Evolutionary conservation across 768 basidiomycete species (phyloP), one percentile per base, ranked within the genome.

Genomic region (Boletus sensibilis): DNA sequence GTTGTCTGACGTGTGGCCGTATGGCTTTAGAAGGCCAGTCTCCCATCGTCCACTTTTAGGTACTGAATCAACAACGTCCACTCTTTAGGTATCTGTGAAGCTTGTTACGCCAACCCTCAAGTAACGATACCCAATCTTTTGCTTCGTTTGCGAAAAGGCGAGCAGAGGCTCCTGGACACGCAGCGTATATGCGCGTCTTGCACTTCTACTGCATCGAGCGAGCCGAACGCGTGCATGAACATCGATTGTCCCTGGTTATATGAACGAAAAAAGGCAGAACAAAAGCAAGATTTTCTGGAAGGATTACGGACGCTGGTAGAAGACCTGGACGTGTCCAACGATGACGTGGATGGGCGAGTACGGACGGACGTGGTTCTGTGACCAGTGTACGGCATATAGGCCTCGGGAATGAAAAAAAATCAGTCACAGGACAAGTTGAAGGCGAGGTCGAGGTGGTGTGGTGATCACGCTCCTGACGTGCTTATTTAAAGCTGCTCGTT

Each of bases 171-270:
- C 1, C 63, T 73, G 18, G 74, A 82, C n/a, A 72, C 84, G 4
- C 89, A 94, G 41, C 73, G 72, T 4, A 76, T 94, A 33, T 98
- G 95, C 67, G 75, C 76, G 9, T 83, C 86, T 3, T 98, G 95
- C 68, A 75, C 85, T 5, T 73, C 75, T 4, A 78, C 76, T 0
- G 77, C 85, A 2, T 71, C 76, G 5, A 74, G 72, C 13, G 91
- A 92, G 53, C 78, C 80, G 1, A 80, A 86, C 44, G 70, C 80
- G 34, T 98, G 95, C 72, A 85, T 89, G 64, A 92, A 91, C 9
- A 74, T 91, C 44, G 94, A 97, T 66, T 98, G 95, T 68, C 82
- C 87, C 0, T 88, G 91, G 84, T 70, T 94, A 34, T 97, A 84
- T 62, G 81, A 86, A 31, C 77, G 92, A 35, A 82, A 80, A 57